A percentile compares a stretch with the other conserved stretches of the same genome.
phyloP scores from a whole-genome alignment of 495 filamentous ascomycete species.

The Penicillium mononematosum region DNA sequence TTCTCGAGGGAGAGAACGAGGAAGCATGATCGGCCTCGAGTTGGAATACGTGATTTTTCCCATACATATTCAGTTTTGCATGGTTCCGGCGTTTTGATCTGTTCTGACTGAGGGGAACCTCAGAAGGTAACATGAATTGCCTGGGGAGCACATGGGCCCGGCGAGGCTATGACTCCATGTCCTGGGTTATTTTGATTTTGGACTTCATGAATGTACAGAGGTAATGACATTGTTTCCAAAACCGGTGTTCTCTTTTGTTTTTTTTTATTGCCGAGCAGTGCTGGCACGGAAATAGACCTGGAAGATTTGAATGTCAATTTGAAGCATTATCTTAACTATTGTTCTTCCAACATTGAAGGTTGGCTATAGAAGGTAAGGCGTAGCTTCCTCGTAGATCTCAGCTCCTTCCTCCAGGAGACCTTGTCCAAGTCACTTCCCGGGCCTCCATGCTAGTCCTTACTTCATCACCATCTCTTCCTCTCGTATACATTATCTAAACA shows the following conservation, averaged over 20 bases:
- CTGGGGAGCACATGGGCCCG: constrained; percentile 2
- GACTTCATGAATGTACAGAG: constrained; percentile 30
- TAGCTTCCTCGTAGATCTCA: neutral
- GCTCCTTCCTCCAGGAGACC: constrained; percentile 1
- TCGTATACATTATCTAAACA: constrained; percentile 7
- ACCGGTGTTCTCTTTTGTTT: constrained; percentile 12
- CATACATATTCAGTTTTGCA: constrained; percentile 39
- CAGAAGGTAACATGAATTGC: neutral
- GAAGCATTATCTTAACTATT: neutral
- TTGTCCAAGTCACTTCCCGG: neutral
- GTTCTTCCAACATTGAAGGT: neutral
- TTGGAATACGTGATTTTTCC: constrained; percentile 1
- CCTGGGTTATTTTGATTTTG: constrained; percentile 13
- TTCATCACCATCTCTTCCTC: constrained; percentile 6
- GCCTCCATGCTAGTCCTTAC: constrained; percentile 5
- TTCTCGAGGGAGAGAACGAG: constrained; percentile 74
- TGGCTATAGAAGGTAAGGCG: neutral
- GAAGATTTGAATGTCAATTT: constrained; percentile 13
- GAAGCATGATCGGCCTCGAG: constrained; percentile 32
- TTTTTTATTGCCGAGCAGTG: constrained; percentile 5
- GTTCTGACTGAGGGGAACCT: constrained; percentile 6
- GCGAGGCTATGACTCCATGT: constrained; percentile 1
- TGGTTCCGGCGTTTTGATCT: constrained; percentile 36
- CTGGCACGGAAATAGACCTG: constrained; percentile 36
- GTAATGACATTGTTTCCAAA: constrained; percentile 31